Evolutionary conservation across 2,329 filamentous ascomycete genomes (phyloP), one percentile per base, ranked within the genome.

Genomic region (Ambrosiella xylebori): DNA sequence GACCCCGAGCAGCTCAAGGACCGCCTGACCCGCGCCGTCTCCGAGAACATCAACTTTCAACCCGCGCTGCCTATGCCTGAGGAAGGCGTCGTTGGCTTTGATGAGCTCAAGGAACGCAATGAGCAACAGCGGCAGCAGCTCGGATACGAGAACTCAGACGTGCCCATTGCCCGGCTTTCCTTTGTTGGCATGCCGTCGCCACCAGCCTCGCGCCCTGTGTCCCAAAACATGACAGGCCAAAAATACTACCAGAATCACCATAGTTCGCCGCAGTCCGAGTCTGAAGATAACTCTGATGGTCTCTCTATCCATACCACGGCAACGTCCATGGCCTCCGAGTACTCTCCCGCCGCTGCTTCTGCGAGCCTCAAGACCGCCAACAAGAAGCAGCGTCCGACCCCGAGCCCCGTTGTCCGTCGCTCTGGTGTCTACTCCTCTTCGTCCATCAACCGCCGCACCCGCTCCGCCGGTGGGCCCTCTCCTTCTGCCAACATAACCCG

Each of bases 151-250:
- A 60, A 54, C 51, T 53, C 50, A 8, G 58, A 54, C 8, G 55
- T 60, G 44, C 58, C 58, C 15, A 60, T 60, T 39, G 58, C 58
- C 19, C 58, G 58, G 11, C 55, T 60, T n/a, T 57, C 58, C n/a
- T 47, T 44, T 27, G 44, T 47, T 19, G 58, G 58, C 37, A 60
- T 60, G 44, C 54, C 58, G n/a, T 57, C 58, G 15, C 58, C 58
- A 5, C 58, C 58, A 4, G 38, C 49, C 38, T 54, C 55, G 5
- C 55, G 58, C 2, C 58, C 58, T 36, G 56, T 54, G 7, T 60
- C 58, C 15, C 58, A 60, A 27, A 60, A 55, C 8, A 55, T 54
- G 7, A 19, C 49, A 5, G 50, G 50, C 5, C 15, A 19, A 15
- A 39, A 50, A 13, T 52, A 60, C 49, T 44, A 58, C 17, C 36